These are phyloP conservation scores for Fusarium pseudoanthophilum DNA, from an alignment of 2,329 filamentous ascomycete genomes.

Conservation along the genomic window DNA sequence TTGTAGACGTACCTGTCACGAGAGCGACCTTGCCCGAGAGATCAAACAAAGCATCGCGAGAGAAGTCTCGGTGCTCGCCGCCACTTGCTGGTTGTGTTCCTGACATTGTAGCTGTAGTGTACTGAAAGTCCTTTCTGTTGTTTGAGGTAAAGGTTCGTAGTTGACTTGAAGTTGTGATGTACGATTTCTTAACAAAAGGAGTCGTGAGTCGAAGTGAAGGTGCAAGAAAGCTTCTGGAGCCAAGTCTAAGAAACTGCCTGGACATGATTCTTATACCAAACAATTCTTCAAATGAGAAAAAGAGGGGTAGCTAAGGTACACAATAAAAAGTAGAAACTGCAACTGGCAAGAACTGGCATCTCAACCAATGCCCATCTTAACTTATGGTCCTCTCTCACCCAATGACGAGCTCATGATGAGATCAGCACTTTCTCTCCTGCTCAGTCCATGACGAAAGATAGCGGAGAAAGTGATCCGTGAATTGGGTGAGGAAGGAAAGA, in stretches of 20 bases:
- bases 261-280: slow-evolving; percentile 30
- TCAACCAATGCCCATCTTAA: slow-evolving; percentile 24
- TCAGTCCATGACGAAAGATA: slow-evolving; percentile 36
- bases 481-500: neutral
- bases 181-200: slow-evolving; percentile 1
- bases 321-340: neutral
- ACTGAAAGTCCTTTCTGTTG: neutral
- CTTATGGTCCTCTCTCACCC: slow-evolving; percentile 8
- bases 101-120: slow-evolving; percentile 26
- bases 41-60: slow-evolving; percentile 54
- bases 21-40: slow-evolving; percentile 57
- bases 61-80: slow-evolving; percentile 46
- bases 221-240: slow-evolving; percentile 7
- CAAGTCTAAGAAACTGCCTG: slow-evolving; percentile 8
- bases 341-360: neutral
- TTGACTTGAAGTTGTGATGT: neutral
- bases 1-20: slow-evolving; percentile 52
- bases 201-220: slow-evolving; percentile 5
- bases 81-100: slow-evolving; percentile 32
- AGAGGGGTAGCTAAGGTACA: slow-evolving; percentile 12
- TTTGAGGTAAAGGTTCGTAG: slow-evolving; percentile 13
- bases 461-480: slow-evolving; percentile 34
- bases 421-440: neutral
- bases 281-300: slow-evolving; percentile 1
- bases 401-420: slow-evolving; percentile 35